Evolutionary conservation across 306 rosid species (phyloP).

Genomic region (Vigna hirtella): DNA sequence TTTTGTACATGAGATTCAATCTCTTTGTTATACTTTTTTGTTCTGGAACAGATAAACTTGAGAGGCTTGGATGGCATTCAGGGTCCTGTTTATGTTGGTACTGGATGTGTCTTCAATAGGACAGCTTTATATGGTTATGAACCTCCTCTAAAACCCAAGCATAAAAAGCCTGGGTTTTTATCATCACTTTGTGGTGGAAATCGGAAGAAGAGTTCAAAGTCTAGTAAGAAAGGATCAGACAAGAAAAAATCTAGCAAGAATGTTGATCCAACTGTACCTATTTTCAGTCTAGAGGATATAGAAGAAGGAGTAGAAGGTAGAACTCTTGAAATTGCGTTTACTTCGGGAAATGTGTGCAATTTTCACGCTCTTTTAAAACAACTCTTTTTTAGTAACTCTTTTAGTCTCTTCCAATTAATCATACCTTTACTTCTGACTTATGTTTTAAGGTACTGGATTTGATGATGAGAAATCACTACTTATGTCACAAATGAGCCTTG

Average conservation of each 20-base stretch:
- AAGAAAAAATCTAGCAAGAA: constrained; percentile 82
- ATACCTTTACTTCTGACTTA: neutral
- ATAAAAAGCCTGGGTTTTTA: constrained; percentile 71
- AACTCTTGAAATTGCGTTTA: constrained; percentile 15
- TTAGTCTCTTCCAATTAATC: constrained; percentile 19
- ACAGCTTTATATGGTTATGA: constrained; percentile 94
- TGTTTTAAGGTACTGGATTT: constrained; percentile 78
- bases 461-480: constrained; percentile 89
- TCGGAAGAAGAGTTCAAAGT: constrained; percentile 73
- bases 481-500: constrained; percentile 95
- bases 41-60: constrained; percentile 79
- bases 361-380: neutral
- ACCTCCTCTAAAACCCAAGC: constrained; percentile 91
- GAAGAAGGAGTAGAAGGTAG: constrained; percentile 98
- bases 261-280: constrained; percentile 82
- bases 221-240: constrained; percentile 77
- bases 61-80: constrained; percentile 98
- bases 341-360: neutral
- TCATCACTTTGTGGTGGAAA: constrained; percentile 79
- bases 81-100: constrained; percentile 99
- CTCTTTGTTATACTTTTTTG: constrained; percentile 18
- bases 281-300: constrained; percentile 86
- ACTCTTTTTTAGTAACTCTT: no score
- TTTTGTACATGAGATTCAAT: neutral
- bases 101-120: constrained; percentile 96